Base-by-base conservation (phyloP, 768 basidiomycete species). In the Leccinum longicurvipes region DNA sequence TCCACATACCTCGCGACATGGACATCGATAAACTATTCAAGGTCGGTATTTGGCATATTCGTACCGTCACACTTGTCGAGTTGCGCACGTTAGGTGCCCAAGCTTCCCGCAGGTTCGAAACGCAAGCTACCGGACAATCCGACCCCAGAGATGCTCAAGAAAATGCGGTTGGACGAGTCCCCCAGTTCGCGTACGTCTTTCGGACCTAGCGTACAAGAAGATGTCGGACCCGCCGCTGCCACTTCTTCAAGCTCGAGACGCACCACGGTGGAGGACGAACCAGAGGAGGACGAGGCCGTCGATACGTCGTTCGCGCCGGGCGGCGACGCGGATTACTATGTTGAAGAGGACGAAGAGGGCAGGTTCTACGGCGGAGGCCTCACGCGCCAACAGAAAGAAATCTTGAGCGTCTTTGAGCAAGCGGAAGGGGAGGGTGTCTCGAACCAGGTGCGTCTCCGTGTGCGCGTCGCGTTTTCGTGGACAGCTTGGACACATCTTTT, bases 281-380 rank as follows among this genome's bases (percentile, higher is more conserved):
- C 66, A 48, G 75, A 67, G 17, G 68, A 63, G 3, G 63, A 47
- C 28, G 46, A 47, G 46, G 9, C 2, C 46, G 28, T 28, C 27
- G 73, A 65, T n/a, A 59, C 58, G 1, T 76, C 79, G 58, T 92
- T 91, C 71, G 88, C 89, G 0, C 92, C 91, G 11, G 91, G 91
- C 10, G 86, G 86, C 23, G 93, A 96, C 60, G 89, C 91, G 1
- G 93, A 95, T 67, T 95, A 94, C 69, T 93, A 90, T 63, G 81
- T 69, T 4, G 95, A 96, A 63, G 93, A 95, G 71, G 93, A 95
- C 65, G 91, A 89, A 23, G 93, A 94, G 63, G 93, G 92, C 1
- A 79, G 93, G 11, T 95, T 96, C 73, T 96, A 87, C 65, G 97
- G 97, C 36, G 93, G 95, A 1, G 97, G 97, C 2, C 75, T 99